Percentiles rank a stretch among this genome's conserved stretches.
These are phyloP conservation scores for Vachellia pachyceras DNA, from an alignment of 306 rosid species.

Conservation along the genomic window DNA sequence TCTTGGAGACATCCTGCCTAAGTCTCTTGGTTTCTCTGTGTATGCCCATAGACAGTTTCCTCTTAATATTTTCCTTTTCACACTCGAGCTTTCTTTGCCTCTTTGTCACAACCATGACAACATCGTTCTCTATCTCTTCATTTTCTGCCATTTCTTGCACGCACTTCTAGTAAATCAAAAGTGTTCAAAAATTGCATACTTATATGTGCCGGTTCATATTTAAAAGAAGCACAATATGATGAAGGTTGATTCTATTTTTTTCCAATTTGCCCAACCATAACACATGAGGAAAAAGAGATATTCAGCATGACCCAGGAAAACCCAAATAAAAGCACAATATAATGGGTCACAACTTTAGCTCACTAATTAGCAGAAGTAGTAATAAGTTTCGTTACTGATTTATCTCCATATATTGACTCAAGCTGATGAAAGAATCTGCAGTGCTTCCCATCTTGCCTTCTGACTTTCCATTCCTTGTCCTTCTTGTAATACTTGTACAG, in stretches of 20 bases:
- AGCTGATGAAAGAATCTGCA: too few relatives aligned
- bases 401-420: too few relatives aligned
- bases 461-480: too few relatives aligned
- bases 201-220: conserved; percentile 1
- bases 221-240: background rate
- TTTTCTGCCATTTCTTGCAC: conserved; percentile 70
- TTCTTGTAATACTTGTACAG: too few relatives aligned
- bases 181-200: conserved; percentile 12
- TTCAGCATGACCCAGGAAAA: background rate
- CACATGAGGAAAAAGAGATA: background rate
- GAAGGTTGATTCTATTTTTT: background rate
- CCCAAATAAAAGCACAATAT: conserved; percentile 2
- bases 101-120: conserved; percentile 62
- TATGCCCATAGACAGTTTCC: conserved; percentile 77
- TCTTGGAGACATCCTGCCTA: conserved; percentile 92
- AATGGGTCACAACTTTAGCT: background rate
- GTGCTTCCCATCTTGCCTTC: too few relatives aligned
- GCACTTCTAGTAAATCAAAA: conserved; percentile 16
- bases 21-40: conserved; percentile 82
- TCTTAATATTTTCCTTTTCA: conserved; percentile 80
- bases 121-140: conserved; percentile 62
- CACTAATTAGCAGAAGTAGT: too few relatives aligned
- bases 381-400: too few relatives aligned
- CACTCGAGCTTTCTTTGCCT: conserved; percentile 79
- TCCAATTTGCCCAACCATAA: background rate